These are phyloP conservation scores for Tulasnella calospora DNA, from an alignment of 768 basidiomycete species.

Conservation along the genomic window DNA sequence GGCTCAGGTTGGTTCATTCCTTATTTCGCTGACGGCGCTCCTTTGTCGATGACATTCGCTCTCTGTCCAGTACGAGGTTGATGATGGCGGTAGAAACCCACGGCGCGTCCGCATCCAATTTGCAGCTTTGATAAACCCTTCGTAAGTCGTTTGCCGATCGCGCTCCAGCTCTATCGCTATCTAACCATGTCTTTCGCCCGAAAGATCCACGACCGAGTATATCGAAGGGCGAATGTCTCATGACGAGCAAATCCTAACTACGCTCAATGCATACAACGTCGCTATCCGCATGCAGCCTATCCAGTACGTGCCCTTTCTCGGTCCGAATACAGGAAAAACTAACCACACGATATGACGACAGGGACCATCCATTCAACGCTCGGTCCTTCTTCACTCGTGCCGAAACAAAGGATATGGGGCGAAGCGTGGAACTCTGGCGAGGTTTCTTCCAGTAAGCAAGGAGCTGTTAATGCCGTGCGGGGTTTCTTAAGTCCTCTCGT, in stretches of 20 bases:
- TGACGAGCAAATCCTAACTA: constrained; percentile 63
- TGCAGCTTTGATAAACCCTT: constrained; percentile 56
- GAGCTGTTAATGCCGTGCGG: neutral
- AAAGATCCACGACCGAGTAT: constrained; percentile 60
- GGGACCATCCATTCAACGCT: constrained; percentile 62
- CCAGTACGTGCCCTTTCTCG: constrained; percentile 31
- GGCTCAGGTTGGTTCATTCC: constrained; percentile 41
- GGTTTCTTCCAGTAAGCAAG: constrained; percentile 61
- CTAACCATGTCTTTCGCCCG: neutral
- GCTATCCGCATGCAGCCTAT: constrained; percentile 71
- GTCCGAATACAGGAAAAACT: neutral
- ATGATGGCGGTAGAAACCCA: constrained; percentile 40
- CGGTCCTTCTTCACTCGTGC: constrained; percentile 66
- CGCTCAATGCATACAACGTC: constrained; percentile 60
- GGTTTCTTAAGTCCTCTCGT: neutral
- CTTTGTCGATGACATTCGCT: constrained; percentile 5
- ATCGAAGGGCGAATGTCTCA: constrained; percentile 59
- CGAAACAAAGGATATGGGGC: constrained; percentile 47
- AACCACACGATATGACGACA: neutral
- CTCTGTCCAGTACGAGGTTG: constrained; percentile 53
- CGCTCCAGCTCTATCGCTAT: neutral
- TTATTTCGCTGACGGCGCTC: neutral
- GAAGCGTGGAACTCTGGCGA: constrained; percentile 66
- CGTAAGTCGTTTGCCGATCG: constrained; percentile 35
- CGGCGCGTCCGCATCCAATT: constrained; percentile 51